phyloP scores from a whole-genome alignment of 225 moss, liverwort and hornwort species.

The Sphagnum tenellum region DNA sequence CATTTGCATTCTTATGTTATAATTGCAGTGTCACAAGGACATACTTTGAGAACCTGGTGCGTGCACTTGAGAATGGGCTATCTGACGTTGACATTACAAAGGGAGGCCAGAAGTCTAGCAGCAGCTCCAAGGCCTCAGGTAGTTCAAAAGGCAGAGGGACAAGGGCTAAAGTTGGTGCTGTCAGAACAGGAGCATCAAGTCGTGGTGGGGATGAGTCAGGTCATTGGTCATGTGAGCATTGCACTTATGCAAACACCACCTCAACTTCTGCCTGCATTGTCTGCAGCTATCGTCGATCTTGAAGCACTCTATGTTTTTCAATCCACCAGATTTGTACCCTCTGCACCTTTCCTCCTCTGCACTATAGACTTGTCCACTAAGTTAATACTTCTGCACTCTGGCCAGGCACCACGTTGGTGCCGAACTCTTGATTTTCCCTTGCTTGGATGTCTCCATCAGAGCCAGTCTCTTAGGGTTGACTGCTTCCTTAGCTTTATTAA shows the following conservation, averaged over 20 bases:
- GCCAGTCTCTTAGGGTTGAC: no score
- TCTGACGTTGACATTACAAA: slow-evolving; percentile 65
- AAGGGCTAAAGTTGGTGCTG: slow-evolving; percentile 55
- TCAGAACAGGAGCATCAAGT: slow-evolving; percentile 38
- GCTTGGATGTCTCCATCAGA: no score
- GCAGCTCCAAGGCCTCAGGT: slow-evolving; percentile 55
- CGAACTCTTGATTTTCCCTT: no score
- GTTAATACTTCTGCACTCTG: no score
- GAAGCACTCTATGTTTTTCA: not conserved
- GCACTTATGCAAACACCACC: slow-evolving; percentile 51
- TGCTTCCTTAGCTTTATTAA: no score
- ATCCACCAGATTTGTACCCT: no score
- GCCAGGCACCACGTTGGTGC: no score
- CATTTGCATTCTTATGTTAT: not conserved
- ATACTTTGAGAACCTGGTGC: slow-evolving; percentile 95
- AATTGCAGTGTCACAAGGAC: slow-evolving; percentile 73
- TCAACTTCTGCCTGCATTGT: slow-evolving; percentile 38
- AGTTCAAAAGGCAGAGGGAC: slow-evolving; percentile 52
- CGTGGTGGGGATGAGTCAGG: slow-evolving; percentile 36
- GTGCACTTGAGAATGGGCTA: slow-evolving; percentile 70
- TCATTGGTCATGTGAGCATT: slow-evolving; percentile 69
- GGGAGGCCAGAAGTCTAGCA: slow-evolving; percentile 44
- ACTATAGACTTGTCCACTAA: no score
- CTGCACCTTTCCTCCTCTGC: no score
- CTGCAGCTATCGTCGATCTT: slow-evolving; percentile 53